Conservation (phyloP, 208 protist genomes). For the Ichthyophonus hoferi region DNA sequence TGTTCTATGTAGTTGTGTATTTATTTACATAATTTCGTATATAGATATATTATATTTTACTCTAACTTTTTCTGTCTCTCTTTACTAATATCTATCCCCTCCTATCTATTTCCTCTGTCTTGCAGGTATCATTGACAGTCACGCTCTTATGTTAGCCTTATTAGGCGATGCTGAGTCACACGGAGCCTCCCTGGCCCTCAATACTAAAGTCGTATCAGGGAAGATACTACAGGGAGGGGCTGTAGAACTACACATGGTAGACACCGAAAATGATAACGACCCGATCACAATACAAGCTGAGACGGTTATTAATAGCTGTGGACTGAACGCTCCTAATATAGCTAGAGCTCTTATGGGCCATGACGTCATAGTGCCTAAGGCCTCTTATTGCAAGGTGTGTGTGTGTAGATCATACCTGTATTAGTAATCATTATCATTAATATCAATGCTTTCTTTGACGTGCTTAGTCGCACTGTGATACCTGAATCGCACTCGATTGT, state of each 20-base stretch:
- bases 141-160: background rate
- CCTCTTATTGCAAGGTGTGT: background rate
- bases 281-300: background rate
- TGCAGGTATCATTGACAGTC: background rate
- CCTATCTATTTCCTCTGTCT: background rate
- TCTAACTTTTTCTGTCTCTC: background rate
- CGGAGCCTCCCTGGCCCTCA: background rate
- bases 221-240: background rate
- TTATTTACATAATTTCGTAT: background rate
- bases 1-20: background rate
- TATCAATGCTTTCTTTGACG: no score
- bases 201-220: background rate
- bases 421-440: no score
- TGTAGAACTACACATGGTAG: background rate
- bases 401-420: no score
- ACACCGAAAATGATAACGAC: background rate
- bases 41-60: background rate
- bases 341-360: background rate
- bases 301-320: background rate
- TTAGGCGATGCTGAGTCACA: background rate
- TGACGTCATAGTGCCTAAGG: background rate
- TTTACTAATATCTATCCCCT: background rate
- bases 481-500: no score
- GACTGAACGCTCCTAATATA: background rate
- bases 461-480: no score